These are phyloP conservation scores for Entophlyctis luteolus DNA, from an alignment of 192 early-diverging fungal species.

Conservation along the genomic window DNA sequence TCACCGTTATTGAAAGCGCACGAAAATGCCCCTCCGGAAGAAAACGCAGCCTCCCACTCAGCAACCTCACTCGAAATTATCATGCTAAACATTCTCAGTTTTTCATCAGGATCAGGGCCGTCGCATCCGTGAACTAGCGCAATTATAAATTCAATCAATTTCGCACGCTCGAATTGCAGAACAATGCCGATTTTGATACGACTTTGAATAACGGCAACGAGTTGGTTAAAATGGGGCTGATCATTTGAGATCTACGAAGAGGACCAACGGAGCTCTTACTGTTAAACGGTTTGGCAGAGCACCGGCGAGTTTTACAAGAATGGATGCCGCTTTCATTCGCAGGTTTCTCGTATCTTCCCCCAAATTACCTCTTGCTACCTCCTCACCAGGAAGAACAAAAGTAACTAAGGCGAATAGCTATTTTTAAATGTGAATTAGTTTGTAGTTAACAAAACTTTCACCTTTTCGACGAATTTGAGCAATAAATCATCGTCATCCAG, in stretches of 20 bases:
- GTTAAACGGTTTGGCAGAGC: conserved; percentile 43
- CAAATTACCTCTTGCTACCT: conserved; percentile 4
- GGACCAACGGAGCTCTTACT: background rate
- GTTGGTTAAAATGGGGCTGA: conserved; percentile 13
- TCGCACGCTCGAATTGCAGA: conserved; percentile 12
- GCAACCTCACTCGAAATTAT: conserved; percentile 15
- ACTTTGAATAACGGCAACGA: conserved; percentile 1
- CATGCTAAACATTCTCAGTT: conserved; percentile 10
- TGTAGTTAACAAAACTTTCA: background rate
- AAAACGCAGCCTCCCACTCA: conserved; percentile 11
- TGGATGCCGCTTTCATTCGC: conserved; percentile 31
- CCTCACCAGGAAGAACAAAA: conserved; percentile 32
- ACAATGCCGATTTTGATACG: background rate
- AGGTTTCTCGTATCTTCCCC: conserved; percentile 29
- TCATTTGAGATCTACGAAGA: background rate
- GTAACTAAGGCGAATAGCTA: conserved; percentile 33
- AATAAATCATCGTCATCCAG: background rate
- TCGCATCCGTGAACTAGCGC: too few relatives aligned
- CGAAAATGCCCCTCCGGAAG: background rate
- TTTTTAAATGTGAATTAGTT: background rate
- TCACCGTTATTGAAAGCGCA: background rate
- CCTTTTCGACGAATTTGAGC: background rate
- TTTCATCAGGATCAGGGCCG: background rate
- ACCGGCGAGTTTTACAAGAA: conserved; percentile 35
- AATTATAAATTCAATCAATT: conserved; percentile 33